A percentile compares a stretch with the other conserved stretches of the same genome.
Evolutionary conservation across 2,329 filamentous ascomycete genomes (phyloP).

Genomic region (Fusarium goolgardi): DNA sequence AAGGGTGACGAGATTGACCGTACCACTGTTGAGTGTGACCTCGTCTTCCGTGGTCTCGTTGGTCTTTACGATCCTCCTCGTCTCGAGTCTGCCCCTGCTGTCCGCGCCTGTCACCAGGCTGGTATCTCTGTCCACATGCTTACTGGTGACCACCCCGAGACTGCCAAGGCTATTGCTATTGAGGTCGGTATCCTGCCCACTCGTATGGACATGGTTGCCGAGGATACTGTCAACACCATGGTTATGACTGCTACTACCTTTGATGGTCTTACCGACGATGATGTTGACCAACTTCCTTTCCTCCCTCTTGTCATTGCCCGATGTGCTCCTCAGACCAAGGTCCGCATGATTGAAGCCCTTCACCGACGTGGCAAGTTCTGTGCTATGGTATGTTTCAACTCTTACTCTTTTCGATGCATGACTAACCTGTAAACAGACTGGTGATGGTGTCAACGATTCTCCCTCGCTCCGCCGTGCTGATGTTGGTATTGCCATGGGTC

Average conservation of each 20-base stretch:
- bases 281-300: constrained; percentile 73
- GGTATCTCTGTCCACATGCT: constrained; percentile 76
- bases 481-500: constrained; percentile 77
- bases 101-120: constrained; percentile 68
- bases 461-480: constrained; percentile 76
- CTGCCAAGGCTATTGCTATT: constrained; percentile 70
- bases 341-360: constrained; percentile 78
- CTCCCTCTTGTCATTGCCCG: constrained; percentile 76
- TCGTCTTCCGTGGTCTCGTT: constrained; percentile 74
- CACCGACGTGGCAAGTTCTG: constrained; percentile 73
- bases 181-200: constrained; percentile 70
- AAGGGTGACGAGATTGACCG: constrained; percentile 62
- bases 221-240: constrained; percentile 67
- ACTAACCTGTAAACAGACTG: constrained; percentile 58
- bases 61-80: constrained; percentile 79
- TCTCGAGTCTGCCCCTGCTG: constrained; percentile 71
- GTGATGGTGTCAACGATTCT: constrained; percentile 80
- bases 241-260: constrained; percentile 74
- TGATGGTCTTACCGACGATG: constrained; percentile 70
- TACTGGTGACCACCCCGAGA: constrained; percentile 73
- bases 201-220: constrained; percentile 61
- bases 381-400: constrained; percentile 65
- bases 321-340: constrained; percentile 77
- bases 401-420: not conserved
- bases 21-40: constrained; percentile 66